Evolutionary conservation across 2,329 filamentous ascomycete genomes (phyloP).

Genomic region (Incumbomyces lentus): DNA sequence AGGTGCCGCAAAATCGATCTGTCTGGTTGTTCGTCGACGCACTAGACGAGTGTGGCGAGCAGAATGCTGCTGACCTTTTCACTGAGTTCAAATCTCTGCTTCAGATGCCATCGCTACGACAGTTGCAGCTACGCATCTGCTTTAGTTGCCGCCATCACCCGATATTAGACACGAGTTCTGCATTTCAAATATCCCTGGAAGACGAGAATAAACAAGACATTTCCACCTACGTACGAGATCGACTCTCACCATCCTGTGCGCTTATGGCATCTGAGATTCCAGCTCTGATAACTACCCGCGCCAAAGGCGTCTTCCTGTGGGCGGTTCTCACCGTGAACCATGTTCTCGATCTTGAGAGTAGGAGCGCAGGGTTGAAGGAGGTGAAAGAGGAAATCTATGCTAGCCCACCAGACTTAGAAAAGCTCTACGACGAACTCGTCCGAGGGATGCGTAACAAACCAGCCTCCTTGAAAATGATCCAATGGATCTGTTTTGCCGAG

Average conservation of each 20-base stretch:
- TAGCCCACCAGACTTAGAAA: slow-evolving; percentile 1
- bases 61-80: slow-evolving; percentile 7
- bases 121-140: too few species aligned
- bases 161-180: too few species aligned
- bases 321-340: slow-evolving; percentile 11
- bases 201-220: too few species aligned
- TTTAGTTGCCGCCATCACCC: too few species aligned
- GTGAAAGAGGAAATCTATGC: too few species aligned
- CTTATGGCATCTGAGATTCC: background rate
- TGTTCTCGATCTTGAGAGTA: background rate
- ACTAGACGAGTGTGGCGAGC: slow-evolving; percentile 18
- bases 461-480: slow-evolving; percentile 14
- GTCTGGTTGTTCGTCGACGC: slow-evolving; percentile 20
- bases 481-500: slow-evolving; percentile 20
- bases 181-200: too few species aligned
- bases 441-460: slow-evolving; percentile 5
- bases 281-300: slow-evolving; percentile 7
- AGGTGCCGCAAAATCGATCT: background rate
- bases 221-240: too few species aligned
- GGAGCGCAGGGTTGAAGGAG: too few species aligned
- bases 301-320: slow-evolving; percentile 18
- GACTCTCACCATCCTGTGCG: too few species aligned
- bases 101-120: too few species aligned
- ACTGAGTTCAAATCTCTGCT: too few species aligned
- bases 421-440: slow-evolving; percentile 7